phyloP scores from a whole-genome alignment of 225 moss, liverwort and hornwort genomes.

The Sphagnum contortum region DNA sequence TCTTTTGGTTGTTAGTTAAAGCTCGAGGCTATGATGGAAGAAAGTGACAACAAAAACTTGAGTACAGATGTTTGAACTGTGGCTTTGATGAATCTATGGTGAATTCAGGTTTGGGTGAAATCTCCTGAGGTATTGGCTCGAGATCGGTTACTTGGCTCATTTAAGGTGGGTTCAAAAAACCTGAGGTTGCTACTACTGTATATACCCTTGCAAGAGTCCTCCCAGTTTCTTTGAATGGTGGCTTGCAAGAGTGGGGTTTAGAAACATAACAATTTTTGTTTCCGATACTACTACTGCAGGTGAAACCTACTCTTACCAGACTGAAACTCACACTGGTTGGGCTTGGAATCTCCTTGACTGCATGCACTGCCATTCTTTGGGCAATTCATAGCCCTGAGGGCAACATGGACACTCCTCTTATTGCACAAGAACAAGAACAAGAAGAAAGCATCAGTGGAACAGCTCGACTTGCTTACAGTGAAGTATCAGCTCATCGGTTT shows the following conservation, averaged over 20 bases:
- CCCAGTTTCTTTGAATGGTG: too few species aligned
- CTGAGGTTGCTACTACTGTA: too few species aligned
- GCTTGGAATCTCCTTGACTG: slow-evolving; percentile 58
- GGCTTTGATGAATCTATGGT: slow-evolving; percentile 2
- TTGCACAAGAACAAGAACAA: slow-evolving; percentile 11
- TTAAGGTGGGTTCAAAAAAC: slow-evolving; percentile 40
- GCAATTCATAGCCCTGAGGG: slow-evolving; percentile 52
- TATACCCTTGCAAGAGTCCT: too few species aligned
- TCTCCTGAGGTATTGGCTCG: slow-evolving; percentile 91
- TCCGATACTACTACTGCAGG: slow-evolving; percentile 26
- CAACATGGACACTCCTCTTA: slow-evolving; percentile 4
- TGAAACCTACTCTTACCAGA: slow-evolving; percentile 77
- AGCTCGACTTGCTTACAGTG: slow-evolving; percentile 28
- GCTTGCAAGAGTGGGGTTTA: too few species aligned
- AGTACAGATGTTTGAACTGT: too few species aligned
- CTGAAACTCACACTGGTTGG: slow-evolving; percentile 71
- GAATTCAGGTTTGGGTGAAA: slow-evolving; percentile 81
- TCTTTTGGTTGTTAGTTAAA: too few species aligned
- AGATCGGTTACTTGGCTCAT: slow-evolving; percentile 88
- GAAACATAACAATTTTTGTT: too few species aligned
- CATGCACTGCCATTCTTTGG: slow-evolving; percentile 49
- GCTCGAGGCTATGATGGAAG: too few species aligned
- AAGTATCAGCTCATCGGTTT: slow-evolving; percentile 38
- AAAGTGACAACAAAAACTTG: too few species aligned
- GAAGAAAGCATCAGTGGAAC: slow-evolving; percentile 18